A percentile compares a stretch with the other conserved stretches of the same genome.
Conservation (phyloP, 768 basidiomycete species). For the Daedalea quercina region DNA sequence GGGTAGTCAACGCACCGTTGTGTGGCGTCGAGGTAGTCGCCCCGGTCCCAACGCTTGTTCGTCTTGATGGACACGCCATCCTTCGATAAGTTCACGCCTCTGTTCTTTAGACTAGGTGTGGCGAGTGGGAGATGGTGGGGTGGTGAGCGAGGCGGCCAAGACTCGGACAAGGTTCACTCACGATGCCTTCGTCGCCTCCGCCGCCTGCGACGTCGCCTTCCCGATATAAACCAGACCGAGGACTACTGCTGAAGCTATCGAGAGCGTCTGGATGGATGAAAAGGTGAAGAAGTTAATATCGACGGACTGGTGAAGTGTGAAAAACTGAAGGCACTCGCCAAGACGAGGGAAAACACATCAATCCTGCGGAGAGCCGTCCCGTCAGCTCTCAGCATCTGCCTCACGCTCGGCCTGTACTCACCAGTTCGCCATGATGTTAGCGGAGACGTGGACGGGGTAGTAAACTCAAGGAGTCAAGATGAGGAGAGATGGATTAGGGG, state of each 20-base stretch:
- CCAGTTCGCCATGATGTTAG: constrained; percentile 5
- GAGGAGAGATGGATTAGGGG: too few relatives aligned
- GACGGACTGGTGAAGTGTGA: background rate
- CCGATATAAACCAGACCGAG: constrained; percentile 34
- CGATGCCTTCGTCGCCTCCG: constrained; percentile 49
- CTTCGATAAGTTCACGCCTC: constrained; percentile 51
- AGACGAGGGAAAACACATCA: constrained; percentile 35
- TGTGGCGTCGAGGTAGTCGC: constrained; percentile 67
- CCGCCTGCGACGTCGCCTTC: constrained; percentile 32
- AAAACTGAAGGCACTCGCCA: constrained; percentile 18
- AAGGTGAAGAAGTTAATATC: too few relatives aligned
- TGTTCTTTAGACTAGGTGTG: constrained; percentile 49
- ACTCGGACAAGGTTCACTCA: constrained; percentile 25
- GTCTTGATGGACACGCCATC: constrained; percentile 65
- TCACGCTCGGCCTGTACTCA: background rate
- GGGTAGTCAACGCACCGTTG: constrained; percentile 43
- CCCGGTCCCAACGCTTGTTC: constrained; percentile 46
- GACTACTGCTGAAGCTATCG: constrained; percentile 39
- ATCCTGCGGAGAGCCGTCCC: constrained; percentile 22
- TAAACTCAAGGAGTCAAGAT: too few relatives aligned
- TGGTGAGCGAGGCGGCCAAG: background rate
- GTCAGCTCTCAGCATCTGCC: background rate
- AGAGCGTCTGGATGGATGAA: constrained; percentile 42
- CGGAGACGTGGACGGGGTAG: too few relatives aligned
- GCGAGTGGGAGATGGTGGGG: background rate